These are phyloP conservation scores for Scheffersomyces amazonensis DNA, from an alignment of 805 yeast genomes.

Conservation along the genomic window DNA sequence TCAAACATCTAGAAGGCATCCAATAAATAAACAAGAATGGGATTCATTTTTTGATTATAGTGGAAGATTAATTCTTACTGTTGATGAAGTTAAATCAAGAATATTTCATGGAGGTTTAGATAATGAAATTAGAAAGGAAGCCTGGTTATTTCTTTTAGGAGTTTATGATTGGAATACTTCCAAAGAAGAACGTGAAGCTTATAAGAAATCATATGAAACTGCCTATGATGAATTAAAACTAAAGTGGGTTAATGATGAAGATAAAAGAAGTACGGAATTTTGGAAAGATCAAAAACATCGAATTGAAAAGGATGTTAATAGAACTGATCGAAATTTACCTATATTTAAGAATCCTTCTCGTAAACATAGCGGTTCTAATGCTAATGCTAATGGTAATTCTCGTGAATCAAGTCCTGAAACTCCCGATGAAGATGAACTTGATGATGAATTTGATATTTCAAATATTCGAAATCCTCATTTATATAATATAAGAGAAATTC, in stretches of 20 bases:
- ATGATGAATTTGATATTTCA: slow-evolving; percentile 55
- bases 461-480: slow-evolving; percentile 76
- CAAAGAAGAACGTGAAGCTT: slow-evolving; percentile 58
- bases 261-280: slow-evolving; percentile 50
- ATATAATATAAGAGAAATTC: slow-evolving; percentile 66
- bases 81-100: slow-evolving; percentile 72
- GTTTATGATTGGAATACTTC: slow-evolving; percentile 91
- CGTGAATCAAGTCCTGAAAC: slow-evolving; percentile 31
- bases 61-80: slow-evolving; percentile 74
- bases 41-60: slow-evolving; percentile 71
- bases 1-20: slow-evolving; percentile 62
- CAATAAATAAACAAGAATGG: slow-evolving; percentile 78
- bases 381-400: slow-evolving; percentile 9
- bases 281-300: slow-evolving; percentile 90
- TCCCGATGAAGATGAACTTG: slow-evolving; percentile 27
- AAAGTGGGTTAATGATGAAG: slow-evolving; percentile 64
- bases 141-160: slow-evolving; percentile 82
- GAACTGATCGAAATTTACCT: slow-evolving; percentile 81
- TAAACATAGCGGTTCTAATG: slow-evolving; percentile 6
- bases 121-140: slow-evolving; percentile 57
- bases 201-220: slow-evolving; percentile 52
- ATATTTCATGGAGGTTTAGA: slow-evolving; percentile 89
- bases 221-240: slow-evolving; percentile 64
- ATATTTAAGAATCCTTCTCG: slow-evolving; percentile 53
- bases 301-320: slow-evolving; percentile 88